Evolutionary conservation across 2,329 filamentous ascomycete species (phyloP).

Genomic region (Fusarium longipes): DNA sequence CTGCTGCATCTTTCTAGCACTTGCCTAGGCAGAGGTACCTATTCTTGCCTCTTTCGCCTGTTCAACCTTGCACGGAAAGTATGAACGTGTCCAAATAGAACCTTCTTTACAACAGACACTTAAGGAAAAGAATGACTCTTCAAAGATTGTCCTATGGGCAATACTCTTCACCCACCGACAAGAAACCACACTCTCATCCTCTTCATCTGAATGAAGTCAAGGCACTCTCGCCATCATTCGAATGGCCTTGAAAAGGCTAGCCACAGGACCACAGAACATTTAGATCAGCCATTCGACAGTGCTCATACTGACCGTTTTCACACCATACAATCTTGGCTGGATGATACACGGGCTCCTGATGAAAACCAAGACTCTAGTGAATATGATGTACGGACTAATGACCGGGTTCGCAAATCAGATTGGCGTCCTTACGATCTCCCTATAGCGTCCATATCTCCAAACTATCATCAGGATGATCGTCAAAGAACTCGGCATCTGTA

Average conservation of each 20-base stretch:
- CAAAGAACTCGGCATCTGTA: not conserved
- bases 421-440: constrained; percentile 27
- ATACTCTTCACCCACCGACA: not conserved
- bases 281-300: not conserved
- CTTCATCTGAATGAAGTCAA: constrained; percentile 16
- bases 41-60: not conserved
- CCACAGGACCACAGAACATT: not conserved
- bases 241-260: not conserved
- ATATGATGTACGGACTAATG: not conserved
- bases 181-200: not conserved
- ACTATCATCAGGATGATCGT: not conserved
- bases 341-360: not conserved
- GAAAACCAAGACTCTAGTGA: not conserved
- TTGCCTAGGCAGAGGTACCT: not conserved
- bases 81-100: not conserved
- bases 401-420: not conserved
- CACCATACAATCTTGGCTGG: constrained; percentile 28
- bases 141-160: not conserved
- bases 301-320: not conserved
- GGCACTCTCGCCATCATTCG: not conserved
- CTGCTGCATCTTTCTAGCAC: not conserved
- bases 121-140: not conserved
- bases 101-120: not conserved
- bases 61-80: not conserved
- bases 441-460: not conserved